Conservation (phyloP, 2,329 filamentous ascomycete genomes). For the Neurospora sp. region DNA sequence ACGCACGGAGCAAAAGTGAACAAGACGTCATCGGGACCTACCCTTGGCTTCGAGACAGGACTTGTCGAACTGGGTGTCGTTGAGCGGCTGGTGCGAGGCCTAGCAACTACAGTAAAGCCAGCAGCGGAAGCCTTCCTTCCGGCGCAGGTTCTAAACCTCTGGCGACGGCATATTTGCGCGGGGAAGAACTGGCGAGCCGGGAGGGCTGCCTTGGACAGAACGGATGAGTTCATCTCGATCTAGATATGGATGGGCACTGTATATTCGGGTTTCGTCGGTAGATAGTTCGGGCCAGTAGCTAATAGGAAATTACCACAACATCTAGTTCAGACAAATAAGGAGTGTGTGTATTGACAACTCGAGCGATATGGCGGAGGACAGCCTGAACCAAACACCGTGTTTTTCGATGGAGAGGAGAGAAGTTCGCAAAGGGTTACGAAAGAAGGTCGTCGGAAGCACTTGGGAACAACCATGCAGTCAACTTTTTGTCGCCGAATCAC, state of each 20-base stretch:
- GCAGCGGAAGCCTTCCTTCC: constrained; percentile 11
- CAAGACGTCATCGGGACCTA: neutral
- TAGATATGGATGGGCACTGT: constrained; percentile 1
- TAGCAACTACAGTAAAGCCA: constrained; percentile 14
- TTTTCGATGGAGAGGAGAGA: neutral
- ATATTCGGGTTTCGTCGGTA: neutral
- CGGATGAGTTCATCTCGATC: constrained; percentile 23
- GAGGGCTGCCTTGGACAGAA: constrained; percentile 24
- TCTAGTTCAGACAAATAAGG: neutral
- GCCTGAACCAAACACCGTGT: neutral
- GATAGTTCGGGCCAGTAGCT: neutral
- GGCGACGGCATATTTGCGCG: constrained; percentile 22
- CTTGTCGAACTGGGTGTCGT: constrained; percentile 2
- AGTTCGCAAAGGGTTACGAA: neutral
- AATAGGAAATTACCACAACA: neutral
- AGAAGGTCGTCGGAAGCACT: neutral
- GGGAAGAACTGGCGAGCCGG: constrained; percentile 23
- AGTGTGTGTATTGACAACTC: neutral
- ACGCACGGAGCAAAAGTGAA: neutral
- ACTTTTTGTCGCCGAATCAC: neutral
- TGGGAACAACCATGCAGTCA: neutral
- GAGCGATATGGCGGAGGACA: neutral
- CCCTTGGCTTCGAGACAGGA: constrained; percentile 1
- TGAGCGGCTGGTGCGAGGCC: constrained; percentile 6
- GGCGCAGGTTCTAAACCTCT: constrained; percentile 16